These are phyloP conservation scores for Dendrobium chrysotoxum DNA, from an alignment of 106 monocot species.

Conservation along the genomic window DNA sequence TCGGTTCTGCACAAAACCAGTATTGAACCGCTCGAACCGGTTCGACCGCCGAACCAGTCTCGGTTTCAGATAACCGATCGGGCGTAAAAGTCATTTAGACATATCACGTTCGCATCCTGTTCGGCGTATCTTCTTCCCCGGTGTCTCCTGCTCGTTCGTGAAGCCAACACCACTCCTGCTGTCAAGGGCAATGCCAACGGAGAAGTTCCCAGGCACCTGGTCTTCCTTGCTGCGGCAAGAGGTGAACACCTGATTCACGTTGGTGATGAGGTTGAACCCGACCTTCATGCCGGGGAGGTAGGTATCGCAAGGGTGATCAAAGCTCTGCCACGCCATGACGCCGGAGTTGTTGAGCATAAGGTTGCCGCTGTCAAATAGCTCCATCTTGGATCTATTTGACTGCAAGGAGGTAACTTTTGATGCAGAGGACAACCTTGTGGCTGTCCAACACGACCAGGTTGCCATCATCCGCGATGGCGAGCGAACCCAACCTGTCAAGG, in stretches of 20 bases:
- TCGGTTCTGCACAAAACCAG: too few species aligned
- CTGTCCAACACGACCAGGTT: slow-evolving; percentile 25
- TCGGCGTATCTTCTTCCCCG: too few species aligned
- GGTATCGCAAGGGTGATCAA: too few species aligned
- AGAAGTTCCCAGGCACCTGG: slow-evolving; percentile 32
- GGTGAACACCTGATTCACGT: slow-evolving; percentile 14
- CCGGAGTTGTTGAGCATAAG: slow-evolving; percentile 9
- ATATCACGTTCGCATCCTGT: too few species aligned
- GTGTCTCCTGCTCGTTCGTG: too few species aligned
- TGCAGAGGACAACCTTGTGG: slow-evolving; percentile 13
- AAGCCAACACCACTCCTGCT: too few species aligned
- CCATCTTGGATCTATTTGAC: slow-evolving; percentile 2
- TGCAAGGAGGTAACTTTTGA: slow-evolving; percentile 1
- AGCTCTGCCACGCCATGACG: too few species aligned
- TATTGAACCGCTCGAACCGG: too few species aligned
- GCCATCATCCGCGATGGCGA: slow-evolving; percentile 13
- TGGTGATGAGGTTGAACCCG: slow-evolving; percentile 12
- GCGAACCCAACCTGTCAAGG: neutral
- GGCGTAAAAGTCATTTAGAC: too few species aligned
- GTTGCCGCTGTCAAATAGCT: slow-evolving; percentile 27
- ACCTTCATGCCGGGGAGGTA: slow-evolving; percentile 40
- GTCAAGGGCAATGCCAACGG: slow-evolving; percentile 20
- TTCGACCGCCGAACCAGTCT: too few species aligned
- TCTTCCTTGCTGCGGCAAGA: slow-evolving; percentile 37
- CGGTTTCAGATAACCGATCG: too few species aligned